Conservation (phyloP, 2,329 filamentous ascomycete genomes). For the Saccharata proteae region DNA sequence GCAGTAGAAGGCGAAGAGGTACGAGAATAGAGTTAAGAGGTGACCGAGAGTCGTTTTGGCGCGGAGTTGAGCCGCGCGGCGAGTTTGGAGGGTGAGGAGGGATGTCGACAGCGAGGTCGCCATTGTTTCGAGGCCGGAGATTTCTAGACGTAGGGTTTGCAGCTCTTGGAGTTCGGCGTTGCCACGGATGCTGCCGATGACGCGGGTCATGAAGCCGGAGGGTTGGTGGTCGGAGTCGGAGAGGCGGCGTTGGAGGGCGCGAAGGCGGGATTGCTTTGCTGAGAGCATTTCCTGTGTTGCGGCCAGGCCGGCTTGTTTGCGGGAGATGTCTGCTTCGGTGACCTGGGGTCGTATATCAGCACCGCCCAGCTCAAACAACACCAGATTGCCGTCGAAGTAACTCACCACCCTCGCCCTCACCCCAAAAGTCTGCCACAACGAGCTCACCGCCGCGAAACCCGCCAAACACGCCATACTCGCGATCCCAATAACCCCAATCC, state of each 20-base stretch:
- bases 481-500: slow-evolving; percentile 76
- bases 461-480: slow-evolving; percentile 79
- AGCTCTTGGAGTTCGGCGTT: slow-evolving; percentile 43
- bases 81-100: slow-evolving; percentile 49
- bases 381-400: slow-evolving; percentile 14
- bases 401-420: slow-evolving; percentile 46
- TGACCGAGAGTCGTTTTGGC: slow-evolving; percentile 56
- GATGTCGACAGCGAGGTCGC: slow-evolving; percentile 56
- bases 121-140: slow-evolving; percentile 71
- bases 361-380: too few relatives aligned
- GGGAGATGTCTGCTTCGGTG: slow-evolving; percentile 59
- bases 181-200: slow-evolving; percentile 59
- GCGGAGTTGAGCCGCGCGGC: slow-evolving; percentile 52
- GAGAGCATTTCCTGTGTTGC: slow-evolving; percentile 69
- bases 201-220: slow-evolving; percentile 57
- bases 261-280: slow-evolving; percentile 60
- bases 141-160: slow-evolving; percentile 55
- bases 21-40: slow-evolving; percentile 49
- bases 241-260: slow-evolving; percentile 55
- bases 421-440: slow-evolving; percentile 73
- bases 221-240: slow-evolving; percentile 30
- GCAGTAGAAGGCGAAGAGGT: slow-evolving; percentile 69
- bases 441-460: slow-evolving; percentile 78
- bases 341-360: slow-evolving; percentile 27
- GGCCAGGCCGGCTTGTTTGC: slow-evolving; percentile 68